Base-by-base conservation (phyloP, 805 yeast genomes). In the Danielia reshetovae region DNA sequence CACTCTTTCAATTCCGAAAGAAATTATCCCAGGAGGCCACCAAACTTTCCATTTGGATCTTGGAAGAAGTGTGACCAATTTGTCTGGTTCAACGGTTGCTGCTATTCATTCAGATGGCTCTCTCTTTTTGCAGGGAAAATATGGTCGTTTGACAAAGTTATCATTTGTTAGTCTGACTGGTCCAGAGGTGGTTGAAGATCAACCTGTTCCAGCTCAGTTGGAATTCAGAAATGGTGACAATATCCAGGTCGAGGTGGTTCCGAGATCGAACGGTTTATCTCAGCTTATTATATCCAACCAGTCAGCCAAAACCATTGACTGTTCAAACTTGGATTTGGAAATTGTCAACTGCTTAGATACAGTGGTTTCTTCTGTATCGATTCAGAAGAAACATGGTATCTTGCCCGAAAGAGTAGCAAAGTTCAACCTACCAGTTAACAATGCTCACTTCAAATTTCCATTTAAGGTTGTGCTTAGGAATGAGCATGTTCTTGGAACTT, bases 361-460 rank as follows among this genome's bases (percentile, higher is more conserved):
- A 18, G 35, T 49, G 5, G 51, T 61, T 11, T 51, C 54, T 7
- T 48, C 52, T 5, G 55, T 60, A 7, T 36, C 49, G n/a, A 49
- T 63, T 18, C 59, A 57, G 35, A 59, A 55, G 35, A 53, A 45
- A 12, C 57, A 54, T 24, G 66, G 63, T 4, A 56, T 66, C 27
- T 39, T 48, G 8, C 59, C 70, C 6, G 52, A 52, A 2, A 55
- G 56, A 35, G 39, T 46, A 5, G 48, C 57, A 7, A 65, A 57
- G 30, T 64, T 65, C 42, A 64, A 65, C 32, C 51, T 66, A 31
- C 42, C 52, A 3, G 42, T 64, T 26, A 51, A 47, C 28, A 49
- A 49, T 35, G 54, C 59, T 15, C 64, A 63, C 35, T 47, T 57
- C 34, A 58, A 59, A 37, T 54, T 47, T 34, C 69, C 70, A 5